A percentile compares a stretch with the other conserved stretches of the same genome.
Conservation (phyloP, 2,329 filamentous ascomycete species). For the Venturia nashicola region DNA sequence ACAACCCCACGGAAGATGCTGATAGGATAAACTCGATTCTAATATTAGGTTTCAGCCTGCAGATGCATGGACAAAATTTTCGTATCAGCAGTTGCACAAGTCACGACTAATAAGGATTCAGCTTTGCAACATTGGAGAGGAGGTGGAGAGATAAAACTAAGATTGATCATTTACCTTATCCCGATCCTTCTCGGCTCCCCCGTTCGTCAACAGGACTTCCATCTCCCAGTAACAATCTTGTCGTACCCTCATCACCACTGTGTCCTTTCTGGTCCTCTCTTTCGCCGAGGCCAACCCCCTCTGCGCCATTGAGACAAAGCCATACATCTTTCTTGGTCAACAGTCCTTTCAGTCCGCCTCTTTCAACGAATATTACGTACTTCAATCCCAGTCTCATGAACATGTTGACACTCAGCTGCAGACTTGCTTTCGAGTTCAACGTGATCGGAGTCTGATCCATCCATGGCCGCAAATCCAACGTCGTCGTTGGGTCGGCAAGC, state of each 20-base stretch:
- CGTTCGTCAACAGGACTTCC: not conserved
- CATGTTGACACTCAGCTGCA: slow-evolving; percentile 81
- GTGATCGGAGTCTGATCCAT: slow-evolving; percentile 99
- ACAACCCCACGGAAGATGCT: not conserved
- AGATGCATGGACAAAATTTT: not conserved
- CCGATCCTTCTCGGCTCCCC: not conserved
- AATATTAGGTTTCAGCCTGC: not conserved
- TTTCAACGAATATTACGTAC: slow-evolving; percentile 78
- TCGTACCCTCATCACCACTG: not conserved
- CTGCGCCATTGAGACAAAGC: slow-evolving; percentile 63
- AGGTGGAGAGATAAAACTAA: not conserved
- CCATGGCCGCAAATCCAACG: slow-evolving; percentile 86
- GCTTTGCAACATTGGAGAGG: not conserved
- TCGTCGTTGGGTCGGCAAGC: slow-evolving; percentile 62
- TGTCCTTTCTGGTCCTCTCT: slow-evolving; percentile 1
- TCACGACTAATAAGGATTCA: not conserved
- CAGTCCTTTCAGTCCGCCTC: slow-evolving; percentile 69
- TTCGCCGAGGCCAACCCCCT: not conserved
- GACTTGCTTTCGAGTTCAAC: slow-evolving; percentile 59
- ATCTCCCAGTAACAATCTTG: not conserved
- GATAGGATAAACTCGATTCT: not conserved
- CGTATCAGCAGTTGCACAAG: not conserved
- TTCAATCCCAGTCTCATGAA: slow-evolving; percentile 89
- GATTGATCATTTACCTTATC: not conserved
- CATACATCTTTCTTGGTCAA: slow-evolving; percentile 97